phyloP scores from a whole-genome alignment of 73 alveolate species.

The Breviolum minutum region DNA sequence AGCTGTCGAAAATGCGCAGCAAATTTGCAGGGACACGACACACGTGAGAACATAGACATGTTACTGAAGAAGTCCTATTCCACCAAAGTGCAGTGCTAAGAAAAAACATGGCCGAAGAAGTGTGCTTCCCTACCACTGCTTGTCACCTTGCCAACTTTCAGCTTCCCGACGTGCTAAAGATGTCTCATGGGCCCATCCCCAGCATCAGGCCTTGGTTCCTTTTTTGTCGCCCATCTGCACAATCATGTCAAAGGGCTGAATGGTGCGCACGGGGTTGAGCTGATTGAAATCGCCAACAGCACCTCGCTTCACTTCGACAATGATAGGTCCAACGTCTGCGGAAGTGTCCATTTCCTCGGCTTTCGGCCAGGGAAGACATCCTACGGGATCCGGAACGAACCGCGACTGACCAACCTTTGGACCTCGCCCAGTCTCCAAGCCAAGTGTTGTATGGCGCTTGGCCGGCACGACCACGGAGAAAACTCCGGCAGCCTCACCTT shows the following conservation, averaged over 20 bases:
- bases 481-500: neutral
- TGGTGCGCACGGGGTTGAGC: conserved; percentile 23
- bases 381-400: too few relatives aligned
- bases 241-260: neutral
- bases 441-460: conserved; percentile 16
- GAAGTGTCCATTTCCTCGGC: neutral
- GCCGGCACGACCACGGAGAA: conserved; percentile 11
- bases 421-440: neutral
- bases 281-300: conserved; percentile 21
- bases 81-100: too few relatives aligned
- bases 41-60: too few relatives aligned
- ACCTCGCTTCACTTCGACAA: conserved; percentile 2
- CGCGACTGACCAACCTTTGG: too few relatives aligned
- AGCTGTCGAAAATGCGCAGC: too few relatives aligned
- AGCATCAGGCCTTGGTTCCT: neutral
- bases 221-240: neutral
- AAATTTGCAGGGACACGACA: too few relatives aligned
- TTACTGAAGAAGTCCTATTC: too few relatives aligned
- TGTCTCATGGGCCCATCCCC: neutral
- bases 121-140: too few relatives aligned
- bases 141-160: too few relatives aligned
- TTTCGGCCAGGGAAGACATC: neutral
- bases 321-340: neutral
- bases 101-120: too few relatives aligned
- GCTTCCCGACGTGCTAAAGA: too few relatives aligned